Conservation (phyloP, 176 grass and related monocot genomes). For the Zizania latifolia region DNA sequence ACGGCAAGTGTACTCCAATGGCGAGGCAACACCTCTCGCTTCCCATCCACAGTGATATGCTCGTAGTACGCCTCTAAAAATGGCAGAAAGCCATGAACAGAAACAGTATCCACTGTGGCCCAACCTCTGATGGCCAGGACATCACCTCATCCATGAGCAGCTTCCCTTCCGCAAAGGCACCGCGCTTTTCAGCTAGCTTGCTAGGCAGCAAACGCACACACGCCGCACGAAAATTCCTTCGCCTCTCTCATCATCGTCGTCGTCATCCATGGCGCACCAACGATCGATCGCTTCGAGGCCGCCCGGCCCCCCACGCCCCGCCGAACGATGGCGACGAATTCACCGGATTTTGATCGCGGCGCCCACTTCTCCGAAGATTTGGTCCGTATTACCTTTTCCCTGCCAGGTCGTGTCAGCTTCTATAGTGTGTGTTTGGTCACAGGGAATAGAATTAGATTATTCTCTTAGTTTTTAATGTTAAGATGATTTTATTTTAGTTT, state of each 20-base stretch:
- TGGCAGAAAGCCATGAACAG: neutral
- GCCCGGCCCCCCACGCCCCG: too few species aligned
- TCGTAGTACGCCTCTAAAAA: neutral
- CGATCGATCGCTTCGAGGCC: too few species aligned
- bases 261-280: too few species aligned
- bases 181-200: slow-evolving; percentile 8
- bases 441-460: too few species aligned
- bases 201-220: neutral
- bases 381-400: too few species aligned
- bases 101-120: neutral
- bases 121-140: neutral
- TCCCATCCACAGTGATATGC: neutral
- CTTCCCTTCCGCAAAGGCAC: slow-evolving; percentile 11
- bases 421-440: too few species aligned
- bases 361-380: slow-evolving; percentile 13
- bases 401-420: too few species aligned
- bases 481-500: too few species aligned
- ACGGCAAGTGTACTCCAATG: neutral
- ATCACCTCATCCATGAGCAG: neutral
- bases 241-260: too few species aligned
- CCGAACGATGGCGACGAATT: neutral
- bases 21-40: slow-evolving; percentile 4
- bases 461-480: too few species aligned
- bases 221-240: neutral
- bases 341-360: slow-evolving; percentile 13